phyloP scores from a whole-genome alignment of 768 basidiomycete genomes.

The Macrolepiota albuminosa region DNA sequence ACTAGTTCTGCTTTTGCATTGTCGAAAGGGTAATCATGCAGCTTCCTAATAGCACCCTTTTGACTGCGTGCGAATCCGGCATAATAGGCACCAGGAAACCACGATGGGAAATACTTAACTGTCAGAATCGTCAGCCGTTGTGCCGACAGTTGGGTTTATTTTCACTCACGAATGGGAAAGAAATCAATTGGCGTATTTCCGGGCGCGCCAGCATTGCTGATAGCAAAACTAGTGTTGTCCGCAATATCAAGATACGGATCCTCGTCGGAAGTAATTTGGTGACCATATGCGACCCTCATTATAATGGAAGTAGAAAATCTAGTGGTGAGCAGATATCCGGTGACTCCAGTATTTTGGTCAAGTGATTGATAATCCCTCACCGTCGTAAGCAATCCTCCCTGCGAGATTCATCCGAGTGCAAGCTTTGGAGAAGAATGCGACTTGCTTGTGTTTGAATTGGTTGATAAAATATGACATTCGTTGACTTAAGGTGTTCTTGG shows the following conservation, averaged over 20 bases:
- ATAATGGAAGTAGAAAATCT: conserved; percentile 15
- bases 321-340: background rate
- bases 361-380: background rate
- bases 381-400: background rate
- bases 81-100: conserved; percentile 28
- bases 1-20: conserved; percentile 30
- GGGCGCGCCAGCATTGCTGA: conserved; percentile 20
- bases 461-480: background rate
- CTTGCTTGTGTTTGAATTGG: background rate
- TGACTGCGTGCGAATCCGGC: conserved; percentile 15
- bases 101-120: conserved; percentile 29
- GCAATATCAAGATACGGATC: conserved; percentile 34
- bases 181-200: conserved; percentile 9
- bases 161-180: conserved; percentile 21
- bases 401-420: background rate
- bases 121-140: background rate
- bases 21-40: conserved; percentile 28
- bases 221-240: conserved; percentile 22
- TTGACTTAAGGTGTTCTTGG: background rate
- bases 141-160: background rate
- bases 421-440: conserved; percentile 1
- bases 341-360: background rate
- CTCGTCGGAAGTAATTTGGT: conserved; percentile 23
- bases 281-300: conserved; percentile 27
- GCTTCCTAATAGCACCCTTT: conserved; percentile 6